These are phyloP conservation scores for Blastobotrys buckinghamii DNA, from an alignment of 1,139 yeast species.

Conservation along the genomic window DNA sequence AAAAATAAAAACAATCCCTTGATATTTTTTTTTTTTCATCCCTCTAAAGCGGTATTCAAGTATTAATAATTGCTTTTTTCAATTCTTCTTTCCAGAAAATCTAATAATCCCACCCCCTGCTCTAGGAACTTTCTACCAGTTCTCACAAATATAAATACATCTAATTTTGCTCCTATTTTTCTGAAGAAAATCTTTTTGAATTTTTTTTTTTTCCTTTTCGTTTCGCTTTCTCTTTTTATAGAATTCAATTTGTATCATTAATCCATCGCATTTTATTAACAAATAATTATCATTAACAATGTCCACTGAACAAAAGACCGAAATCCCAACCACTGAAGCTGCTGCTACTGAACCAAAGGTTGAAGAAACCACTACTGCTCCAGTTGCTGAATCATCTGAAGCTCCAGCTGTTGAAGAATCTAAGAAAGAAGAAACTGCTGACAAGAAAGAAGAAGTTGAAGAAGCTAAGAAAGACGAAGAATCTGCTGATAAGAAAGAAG, in stretches of 20 bases:
- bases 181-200: no score
- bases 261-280: no score
- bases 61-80: no score
- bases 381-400: conserved; percentile 5
- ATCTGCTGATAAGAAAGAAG: conserved; percentile 12
- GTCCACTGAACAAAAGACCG: conserved; percentile 6
- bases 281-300: not conserved
- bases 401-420: conserved; percentile 11
- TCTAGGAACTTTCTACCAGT: no score
- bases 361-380: conserved; percentile 1
- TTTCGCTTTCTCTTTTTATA: not conserved
- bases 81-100: no score
- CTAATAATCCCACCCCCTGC: no score
- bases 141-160: no score
- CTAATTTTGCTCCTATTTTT: no score
- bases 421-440: conserved; percentile 8
- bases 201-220: conserved; percentile 1
- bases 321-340: conserved; percentile 17
- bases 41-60: no score
- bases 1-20: no score
- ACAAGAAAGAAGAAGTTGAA: conserved; percentile 9
- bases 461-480: conserved; percentile 16
- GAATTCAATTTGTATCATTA: no score
- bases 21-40: no score
- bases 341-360: conserved; percentile 16